phyloP scores from a whole-genome alignment of 495 filamentous ascomycete genomes.

The Saxophila tyrrhenica region DNA sequence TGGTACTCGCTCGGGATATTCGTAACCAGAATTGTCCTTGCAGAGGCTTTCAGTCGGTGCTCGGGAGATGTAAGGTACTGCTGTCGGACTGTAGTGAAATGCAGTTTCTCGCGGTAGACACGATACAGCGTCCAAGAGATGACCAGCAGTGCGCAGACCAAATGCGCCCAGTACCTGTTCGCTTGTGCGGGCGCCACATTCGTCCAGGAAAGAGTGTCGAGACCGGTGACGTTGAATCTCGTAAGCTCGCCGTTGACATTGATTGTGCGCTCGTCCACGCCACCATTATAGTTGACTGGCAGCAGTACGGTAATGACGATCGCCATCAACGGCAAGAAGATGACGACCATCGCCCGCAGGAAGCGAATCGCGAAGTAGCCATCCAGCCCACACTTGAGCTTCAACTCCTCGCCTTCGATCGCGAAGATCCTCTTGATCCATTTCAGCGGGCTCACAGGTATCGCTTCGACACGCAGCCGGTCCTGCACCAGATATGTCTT shows the following conservation, averaged over 20 bases:
- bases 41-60: conserved; percentile 4
- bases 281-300: conserved; percentile 8
- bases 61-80: conserved; percentile 8
- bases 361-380: conserved; percentile 10
- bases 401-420: conserved; percentile 8
- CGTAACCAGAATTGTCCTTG: conserved; percentile 8
- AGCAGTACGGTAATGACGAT: conserved; percentile 1
- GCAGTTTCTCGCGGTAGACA: conserved; percentile 7
- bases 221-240: conserved; percentile 5
- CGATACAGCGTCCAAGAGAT: conserved; percentile 9
- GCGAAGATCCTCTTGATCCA: conserved; percentile 6
- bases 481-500: conserved; percentile 8
- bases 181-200: conserved; percentile 4
- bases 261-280: neutral
- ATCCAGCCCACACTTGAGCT: conserved; percentile 7
- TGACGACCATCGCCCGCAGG: conserved; percentile 7
- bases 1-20: conserved; percentile 11
- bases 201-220: conserved; percentile 4
- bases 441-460: conserved; percentile 1
- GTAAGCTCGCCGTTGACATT: neutral
- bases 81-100: conserved; percentile 5
- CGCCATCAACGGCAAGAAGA: conserved; percentile 7
- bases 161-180: conserved; percentile 7
- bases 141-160: conserved; percentile 2
- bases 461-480: conserved; percentile 9